A percentile compares a stretch with the other conserved stretches of the same genome.
These are phyloP conservation scores for Candida peoriensis DNA, from an alignment of 805 yeast genomes.

Conservation along the genomic window DNA sequence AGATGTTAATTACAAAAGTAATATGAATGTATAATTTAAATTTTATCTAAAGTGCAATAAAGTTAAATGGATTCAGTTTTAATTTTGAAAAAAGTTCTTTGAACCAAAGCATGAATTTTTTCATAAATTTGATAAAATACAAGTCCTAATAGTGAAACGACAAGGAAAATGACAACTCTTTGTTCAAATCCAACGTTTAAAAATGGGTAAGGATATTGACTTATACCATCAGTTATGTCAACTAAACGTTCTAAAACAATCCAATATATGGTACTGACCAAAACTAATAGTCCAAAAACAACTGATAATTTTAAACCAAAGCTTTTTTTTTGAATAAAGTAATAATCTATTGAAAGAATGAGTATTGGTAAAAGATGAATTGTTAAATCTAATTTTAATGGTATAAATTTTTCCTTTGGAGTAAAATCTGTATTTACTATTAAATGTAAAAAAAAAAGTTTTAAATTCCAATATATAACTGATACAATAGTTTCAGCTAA, in stretches of 20 bases:
- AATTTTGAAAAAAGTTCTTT: neutral
- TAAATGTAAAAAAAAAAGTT: slow-evolving; percentile 44
- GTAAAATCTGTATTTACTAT: slow-evolving; percentile 34
- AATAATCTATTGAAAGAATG: slow-evolving; percentile 49
- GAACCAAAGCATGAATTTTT: neutral
- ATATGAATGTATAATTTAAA: too few relatives aligned
- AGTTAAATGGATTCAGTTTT: too few relatives aligned
- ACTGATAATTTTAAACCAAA: slow-evolving; percentile 27
- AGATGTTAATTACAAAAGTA: too few relatives aligned
- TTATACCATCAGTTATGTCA: slow-evolving; percentile 30
- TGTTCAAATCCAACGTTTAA: slow-evolving; percentile 44
- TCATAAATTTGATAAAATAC: neutral
- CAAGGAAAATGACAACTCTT: slow-evolving; percentile 43
- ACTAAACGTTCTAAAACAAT: slow-evolving; percentile 42
- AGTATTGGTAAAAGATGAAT: slow-evolving; percentile 58
- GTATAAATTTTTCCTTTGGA: slow-evolving; percentile 31
- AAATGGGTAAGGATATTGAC: slow-evolving; percentile 60
- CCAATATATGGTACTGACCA: slow-evolving; percentile 48
- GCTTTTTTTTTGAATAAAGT: slow-evolving; percentile 45
- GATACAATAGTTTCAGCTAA: slow-evolving; percentile 60
- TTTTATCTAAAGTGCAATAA: too few relatives aligned
- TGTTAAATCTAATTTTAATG: slow-evolving; percentile 47
- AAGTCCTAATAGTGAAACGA: slow-evolving; percentile 38
- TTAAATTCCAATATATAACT: slow-evolving; percentile 63
- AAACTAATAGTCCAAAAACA: slow-evolving; percentile 36